Evolutionary conservation across 2,329 filamentous ascomycete genomes (phyloP), one percentile per base, ranked within the genome.

Genomic region (Incumbomyces delicatus): DNA sequence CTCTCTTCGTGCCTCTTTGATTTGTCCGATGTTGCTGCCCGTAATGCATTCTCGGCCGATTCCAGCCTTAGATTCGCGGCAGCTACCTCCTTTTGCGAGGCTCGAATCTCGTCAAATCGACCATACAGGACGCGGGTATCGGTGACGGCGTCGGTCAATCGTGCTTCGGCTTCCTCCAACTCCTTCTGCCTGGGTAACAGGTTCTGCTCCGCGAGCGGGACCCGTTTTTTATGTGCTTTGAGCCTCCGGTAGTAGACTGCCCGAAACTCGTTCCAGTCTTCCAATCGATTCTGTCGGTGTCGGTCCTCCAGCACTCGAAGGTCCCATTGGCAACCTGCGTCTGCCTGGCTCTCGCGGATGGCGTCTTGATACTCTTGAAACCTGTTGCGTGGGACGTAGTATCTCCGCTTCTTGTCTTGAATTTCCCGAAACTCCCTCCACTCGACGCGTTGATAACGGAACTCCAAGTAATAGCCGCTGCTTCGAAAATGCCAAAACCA

Each of bases 221-320:
- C 37, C 6, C 37, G 13, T 41, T 27, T 41, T 22, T 41, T 35
- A 18, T 5, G 13, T 10, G 11, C n/a, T 14, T 44, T 44, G 16
- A 44, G 22, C 17, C 13, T 33, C 16, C 29, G 41, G 17, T 44
- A 44, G 41, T 34, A 44, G 14, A 34, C 34, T 33, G 41, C 30
- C 8, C 41, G 30, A 44, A 44, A 44, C 29, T 44, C 45, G 38
- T 42, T 41, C 45, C 45, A 47, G 27, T 47, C 45, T 14, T 47
- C 37, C 45, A 47, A 42, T 18, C 29, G 37, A 27, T 42, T 42
- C 29, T 47, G 45, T 31, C 41, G 45, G 4, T 47, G 45, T 33
- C 38, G 45, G 38, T 47, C 45, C 45, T 41, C 45, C 1, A 47
- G 38, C 45, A 47, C 36, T 47, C 27, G 45, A 27, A 47, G 45